These are phyloP conservation scores for Leccinum boreale DNA, from an alignment of 768 basidiomycete genomes.

Conservation along the genomic window DNA sequence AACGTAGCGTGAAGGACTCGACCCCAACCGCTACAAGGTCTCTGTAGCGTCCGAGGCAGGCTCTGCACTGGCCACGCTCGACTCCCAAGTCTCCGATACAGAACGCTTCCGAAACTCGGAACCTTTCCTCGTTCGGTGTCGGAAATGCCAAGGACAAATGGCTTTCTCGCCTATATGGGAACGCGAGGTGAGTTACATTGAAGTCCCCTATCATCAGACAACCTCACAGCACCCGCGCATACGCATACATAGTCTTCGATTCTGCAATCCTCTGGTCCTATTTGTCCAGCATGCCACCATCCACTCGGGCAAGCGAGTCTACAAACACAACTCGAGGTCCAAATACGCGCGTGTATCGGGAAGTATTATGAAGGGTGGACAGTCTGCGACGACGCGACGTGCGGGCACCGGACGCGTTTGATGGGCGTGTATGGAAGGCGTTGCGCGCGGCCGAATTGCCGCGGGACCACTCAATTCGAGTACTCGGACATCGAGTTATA, in stretches of 20 bases:
- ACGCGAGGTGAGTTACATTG: slow-evolving; percentile 50
- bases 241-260: slow-evolving; percentile 53
- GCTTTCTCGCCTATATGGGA: slow-evolving; percentile 60
- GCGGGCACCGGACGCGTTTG: slow-evolving; percentile 81
- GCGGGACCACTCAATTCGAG: slow-evolving; percentile 36
- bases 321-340: slow-evolving; percentile 80
- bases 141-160: slow-evolving; percentile 60
- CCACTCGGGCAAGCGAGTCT: slow-evolving; percentile 58
- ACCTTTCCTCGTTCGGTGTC: slow-evolving; percentile 74
- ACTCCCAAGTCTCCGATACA: slow-evolving; percentile 84
- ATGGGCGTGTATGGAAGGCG: slow-evolving; percentile 90
- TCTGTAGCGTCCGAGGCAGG: slow-evolving; percentile 52
- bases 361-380: slow-evolving; percentile 90
- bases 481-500: slow-evolving; percentile 85
- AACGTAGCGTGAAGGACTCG: slow-evolving; percentile 43
- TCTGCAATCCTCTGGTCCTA: slow-evolving; percentile 59
- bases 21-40: slow-evolving; percentile 53
- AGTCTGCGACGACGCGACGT: slow-evolving; percentile 82
- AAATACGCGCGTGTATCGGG: slow-evolving; percentile 73
- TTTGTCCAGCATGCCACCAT: slow-evolving; percentile 66
- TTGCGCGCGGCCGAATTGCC: slow-evolving; percentile 52
- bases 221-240: neutral
- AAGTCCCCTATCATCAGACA: neutral
- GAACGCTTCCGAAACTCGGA: slow-evolving; percentile 81
- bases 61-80: slow-evolving; percentile 66